Conservation (phyloP, 495 filamentous ascomycete genomes). For the Elasticomyces elasticus region DNA sequence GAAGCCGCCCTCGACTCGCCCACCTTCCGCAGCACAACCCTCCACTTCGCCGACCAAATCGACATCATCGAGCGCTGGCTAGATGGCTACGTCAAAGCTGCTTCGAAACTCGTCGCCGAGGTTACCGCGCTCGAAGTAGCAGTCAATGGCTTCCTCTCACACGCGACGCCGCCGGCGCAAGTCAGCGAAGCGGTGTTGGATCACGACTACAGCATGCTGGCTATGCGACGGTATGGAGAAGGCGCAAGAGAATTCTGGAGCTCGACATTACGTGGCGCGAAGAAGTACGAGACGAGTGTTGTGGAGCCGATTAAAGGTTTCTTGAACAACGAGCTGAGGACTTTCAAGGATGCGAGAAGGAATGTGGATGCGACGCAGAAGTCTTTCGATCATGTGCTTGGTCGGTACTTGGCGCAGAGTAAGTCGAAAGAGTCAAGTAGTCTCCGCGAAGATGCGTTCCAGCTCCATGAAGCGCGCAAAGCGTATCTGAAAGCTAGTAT, state of each 20-base stretch:
- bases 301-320: constrained; percentile 74
- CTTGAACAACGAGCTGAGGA: constrained; percentile 58
- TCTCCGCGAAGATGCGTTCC: constrained; percentile 88
- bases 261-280: constrained; percentile 57
- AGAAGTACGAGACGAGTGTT: constrained; percentile 62
- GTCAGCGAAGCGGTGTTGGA: constrained; percentile 75
- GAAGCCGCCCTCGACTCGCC: constrained; percentile 95
- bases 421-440: constrained; percentile 90
- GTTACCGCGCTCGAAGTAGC: constrained; percentile 55
- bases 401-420: constrained; percentile 69
- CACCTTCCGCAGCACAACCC: constrained; percentile 79
- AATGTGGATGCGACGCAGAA: constrained; percentile 71
- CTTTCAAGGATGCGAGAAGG: constrained; percentile 66
- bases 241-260: constrained; percentile 78
- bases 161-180: constrained; percentile 57
- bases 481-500: constrained; percentile 83
- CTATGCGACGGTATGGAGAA: constrained; percentile 74
- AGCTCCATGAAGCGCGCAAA: constrained; percentile 87
- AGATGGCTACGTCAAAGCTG: constrained; percentile 69
- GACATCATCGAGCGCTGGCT: constrained; percentile 91
- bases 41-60: constrained; percentile 86
- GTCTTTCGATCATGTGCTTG: constrained; percentile 65
- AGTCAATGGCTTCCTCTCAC: constrained; percentile 63
- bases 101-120: constrained; percentile 68
- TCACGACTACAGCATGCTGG: constrained; percentile 86